Percentiles rank a stretch among this genome's conserved stretches.
Evolutionary conservation across 352 stramenopile species (phyloP).

Genomic region (Phytophthora niederhauseri): DNA sequence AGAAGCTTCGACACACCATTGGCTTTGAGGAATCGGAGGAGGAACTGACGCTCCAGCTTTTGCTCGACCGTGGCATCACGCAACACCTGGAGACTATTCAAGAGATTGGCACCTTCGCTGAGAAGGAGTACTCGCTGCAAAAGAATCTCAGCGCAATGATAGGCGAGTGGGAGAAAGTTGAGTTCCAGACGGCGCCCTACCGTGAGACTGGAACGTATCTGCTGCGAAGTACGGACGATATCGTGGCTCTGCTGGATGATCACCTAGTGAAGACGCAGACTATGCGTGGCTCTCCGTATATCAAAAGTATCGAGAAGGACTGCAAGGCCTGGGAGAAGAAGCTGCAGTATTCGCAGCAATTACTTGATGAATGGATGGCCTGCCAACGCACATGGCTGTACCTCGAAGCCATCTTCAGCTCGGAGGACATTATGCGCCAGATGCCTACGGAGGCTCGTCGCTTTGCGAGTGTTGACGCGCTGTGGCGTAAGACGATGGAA

Average conservation of each 20-base stretch:
- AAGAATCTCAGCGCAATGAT: constrained; percentile 95
- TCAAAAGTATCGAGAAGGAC: constrained; percentile 94
- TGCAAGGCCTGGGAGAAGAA: constrained; percentile 92
- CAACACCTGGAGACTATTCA: constrained; percentile 92
- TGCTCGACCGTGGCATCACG: constrained; percentile 85
- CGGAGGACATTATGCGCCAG: constrained; percentile 96
- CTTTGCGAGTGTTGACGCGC: constrained; percentile 89
- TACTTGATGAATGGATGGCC: constrained; percentile 95
- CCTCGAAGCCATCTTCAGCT: constrained; percentile 96
- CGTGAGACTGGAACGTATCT: constrained; percentile 94
- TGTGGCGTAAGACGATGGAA: constrained; percentile 94
- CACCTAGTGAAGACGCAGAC: constrained; percentile 96
- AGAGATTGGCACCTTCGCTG: constrained; percentile 90
- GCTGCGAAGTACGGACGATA: constrained; percentile 87
- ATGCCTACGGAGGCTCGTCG: constrained; percentile 92
- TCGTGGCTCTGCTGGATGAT: constrained; percentile 93
- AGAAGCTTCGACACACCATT: constrained; percentile 88
- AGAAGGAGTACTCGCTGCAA: constrained; percentile 96
- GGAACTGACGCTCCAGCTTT: constrained; percentile 81
- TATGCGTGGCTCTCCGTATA: constrained; percentile 95
- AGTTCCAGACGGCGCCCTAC: constrained; percentile 94
- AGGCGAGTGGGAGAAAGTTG: constrained; percentile 93
- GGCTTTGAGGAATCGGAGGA: constrained; percentile 89
- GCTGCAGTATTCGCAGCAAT: constrained; percentile 87
- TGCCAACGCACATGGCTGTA: constrained; percentile 97